phyloP scores from a whole-genome alignment of 2,329 filamentous ascomycete species.

The Aspergillus sp. region DNA sequence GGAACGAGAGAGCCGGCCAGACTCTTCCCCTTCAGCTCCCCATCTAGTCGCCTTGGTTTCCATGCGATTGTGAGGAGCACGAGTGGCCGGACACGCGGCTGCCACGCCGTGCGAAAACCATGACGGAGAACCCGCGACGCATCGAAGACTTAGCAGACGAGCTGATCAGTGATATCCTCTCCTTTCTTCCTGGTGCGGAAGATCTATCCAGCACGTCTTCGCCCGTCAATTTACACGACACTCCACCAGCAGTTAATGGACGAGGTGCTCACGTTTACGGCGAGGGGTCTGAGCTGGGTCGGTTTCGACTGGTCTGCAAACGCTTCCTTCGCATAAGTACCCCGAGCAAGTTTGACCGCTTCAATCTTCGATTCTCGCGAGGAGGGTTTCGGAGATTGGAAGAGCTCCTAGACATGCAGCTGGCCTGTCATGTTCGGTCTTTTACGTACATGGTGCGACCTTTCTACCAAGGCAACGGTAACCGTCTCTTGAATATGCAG shows the following conservation, averaged over 20 bases:
- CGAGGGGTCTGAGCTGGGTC: constrained; percentile 38
- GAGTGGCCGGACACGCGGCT: constrained; percentile 35
- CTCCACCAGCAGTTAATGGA: constrained; percentile 10
- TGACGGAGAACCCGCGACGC: constrained; percentile 30
- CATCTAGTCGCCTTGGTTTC: constrained; percentile 20
- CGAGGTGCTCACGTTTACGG: constrained; percentile 18
- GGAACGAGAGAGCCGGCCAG: background rate
- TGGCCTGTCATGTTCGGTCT: constrained; percentile 37
- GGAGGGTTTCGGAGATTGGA: constrained; percentile 36
- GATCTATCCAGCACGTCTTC: constrained; percentile 13
- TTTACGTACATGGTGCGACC: constrained; percentile 44
- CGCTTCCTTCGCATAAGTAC: constrained; percentile 43
- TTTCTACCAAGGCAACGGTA: constrained; percentile 42
- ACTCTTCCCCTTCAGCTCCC: constrained; percentile 4
- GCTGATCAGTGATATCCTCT: constrained; percentile 34
- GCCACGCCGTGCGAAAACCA: constrained; percentile 29
- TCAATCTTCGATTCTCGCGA: constrained; percentile 37
- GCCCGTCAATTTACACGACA: constrained; percentile 9
- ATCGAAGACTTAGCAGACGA: constrained; percentile 40
- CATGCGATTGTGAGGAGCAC: constrained; percentile 32
- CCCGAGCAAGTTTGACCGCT: constrained; percentile 39
- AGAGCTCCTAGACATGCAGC: constrained; percentile 37
- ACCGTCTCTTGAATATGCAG: constrained; percentile 18
- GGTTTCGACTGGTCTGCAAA: constrained; percentile 42
- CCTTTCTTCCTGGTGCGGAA: constrained; percentile 28